Base-by-base conservation (phyloP, 1,284 basidiomycete genomes). In the Caloboletus inedulis region DNA sequence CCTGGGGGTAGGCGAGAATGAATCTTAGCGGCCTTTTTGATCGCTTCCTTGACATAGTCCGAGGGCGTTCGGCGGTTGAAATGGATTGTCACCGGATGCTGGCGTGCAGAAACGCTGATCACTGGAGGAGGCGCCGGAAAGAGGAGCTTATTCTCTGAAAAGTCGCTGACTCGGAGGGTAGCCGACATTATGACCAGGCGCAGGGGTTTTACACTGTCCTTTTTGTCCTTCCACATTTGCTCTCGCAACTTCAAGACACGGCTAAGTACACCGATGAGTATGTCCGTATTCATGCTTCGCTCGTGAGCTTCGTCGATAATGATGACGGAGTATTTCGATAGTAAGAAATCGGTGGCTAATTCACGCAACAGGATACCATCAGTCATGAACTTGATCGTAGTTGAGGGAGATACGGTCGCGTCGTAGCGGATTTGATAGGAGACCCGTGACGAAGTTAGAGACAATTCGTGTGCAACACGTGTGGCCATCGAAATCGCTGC, bases 261-360 rank as follows among this genome's bases (percentile, higher is more conserved):
- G 63, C 94, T 97, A 30, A 99, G 76, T 8, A 98, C 92, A 44
- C 97, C 97, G 55, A 99, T 94, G 43, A 99, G 78, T 43, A 99
- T 94, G 69, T 99, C 97, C 6, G 97, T 99, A 68, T 99, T 99
- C 75, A 99, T 91, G 60, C 94, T 97, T 55, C 97, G 77, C 70
- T 99, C 97, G 72, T 99, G 97, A 0, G 97, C 97, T 72, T 99
- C 97, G 62, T 99, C 97, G 51, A 98, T 89, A 53, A 99, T 89
- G 58, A 99, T 84, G 31, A 97, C 89, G 23, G 91, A 94, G 70
- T 99, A 99, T 67, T 88, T 91, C 48, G 77, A 83, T 16, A 99
- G 77, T 30, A 98, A 70, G 66, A 99, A 96, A 67, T 99, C 96
- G 14, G 82, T 84, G 0, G 93, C 88, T 21, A 99, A 78, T 70